These are phyloP conservation scores for Smittium culicis DNA, from an alignment of 371 early-diverging fungal species.

Conservation along the genomic window DNA sequence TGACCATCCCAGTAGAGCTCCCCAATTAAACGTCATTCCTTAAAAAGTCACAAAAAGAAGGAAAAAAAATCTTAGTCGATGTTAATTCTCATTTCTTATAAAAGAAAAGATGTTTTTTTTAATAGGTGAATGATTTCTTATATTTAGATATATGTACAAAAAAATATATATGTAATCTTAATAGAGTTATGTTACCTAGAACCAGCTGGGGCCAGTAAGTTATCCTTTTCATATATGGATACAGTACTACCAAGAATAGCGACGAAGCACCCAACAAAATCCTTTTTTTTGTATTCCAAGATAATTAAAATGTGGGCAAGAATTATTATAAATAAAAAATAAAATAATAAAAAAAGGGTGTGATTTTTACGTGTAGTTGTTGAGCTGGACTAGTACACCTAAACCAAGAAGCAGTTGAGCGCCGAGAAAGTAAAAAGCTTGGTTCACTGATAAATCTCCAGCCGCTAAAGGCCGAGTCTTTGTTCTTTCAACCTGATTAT, in stretches of 20 bases:
- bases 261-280: conserved; percentile 72
- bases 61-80: conserved; percentile 16
- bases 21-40: conserved; percentile 89
- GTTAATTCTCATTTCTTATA: no score
- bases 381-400: conserved; percentile 59
- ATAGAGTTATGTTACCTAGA: no score
- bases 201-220: conserved; percentile 91
- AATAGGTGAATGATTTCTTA: no score
- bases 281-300: no score
- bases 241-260: conserved; percentile 58
- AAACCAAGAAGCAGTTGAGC: conserved; percentile 65
- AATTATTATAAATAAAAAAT: conserved; percentile 20
- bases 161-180: no score
- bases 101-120: not conserved
- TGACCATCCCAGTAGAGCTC: conserved; percentile 82
- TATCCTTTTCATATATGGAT: conserved; percentile 91
- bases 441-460: conserved; percentile 47
- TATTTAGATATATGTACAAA: no score
- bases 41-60: conserved; percentile 1
- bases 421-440: conserved; percentile 69
- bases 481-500: conserved; percentile 62
- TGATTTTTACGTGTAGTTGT: conserved; percentile 39
- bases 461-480: conserved; percentile 71
- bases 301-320: no score
- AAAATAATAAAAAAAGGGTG: not conserved